phyloP scores from a whole-genome alignment of 257 asterid genomes.

The Solanum appendiculatum region DNA sequence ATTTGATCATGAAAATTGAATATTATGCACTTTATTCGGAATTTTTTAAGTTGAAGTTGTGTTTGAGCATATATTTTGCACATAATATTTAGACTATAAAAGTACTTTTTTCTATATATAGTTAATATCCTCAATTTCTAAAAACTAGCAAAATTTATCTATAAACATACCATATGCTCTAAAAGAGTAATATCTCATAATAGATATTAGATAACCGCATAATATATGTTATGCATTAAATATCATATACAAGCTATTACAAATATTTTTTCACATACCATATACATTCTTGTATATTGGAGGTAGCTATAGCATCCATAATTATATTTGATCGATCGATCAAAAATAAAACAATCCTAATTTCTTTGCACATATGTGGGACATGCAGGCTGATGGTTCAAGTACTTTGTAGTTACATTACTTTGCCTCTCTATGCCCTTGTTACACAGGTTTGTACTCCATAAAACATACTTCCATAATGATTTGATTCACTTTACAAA shows the following conservation, averaged over 20 bases:
- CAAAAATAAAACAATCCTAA: neutral
- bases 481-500: neutral
- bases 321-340: neutral
- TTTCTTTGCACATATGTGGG: neutral
- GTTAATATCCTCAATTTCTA: neutral
- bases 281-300: neutral
- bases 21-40: no score
- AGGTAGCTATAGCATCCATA: neutral
- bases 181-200: neutral
- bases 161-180: no score
- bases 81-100: no score
- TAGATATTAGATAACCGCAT: neutral
- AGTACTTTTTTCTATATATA: neutral
- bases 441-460: constrained; percentile 56
- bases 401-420: constrained; percentile 69
- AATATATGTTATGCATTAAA: neutral
- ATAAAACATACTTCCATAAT: neutral
- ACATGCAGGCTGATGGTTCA: constrained; percentile 54
- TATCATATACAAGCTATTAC: neutral
- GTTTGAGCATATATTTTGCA: neutral
- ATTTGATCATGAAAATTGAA: neutral
- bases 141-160: no score
- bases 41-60: neutral
- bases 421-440: constrained; percentile 82
- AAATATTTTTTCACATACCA: neutral